Conservation (phyloP, 1,139 yeast species). For the Torulaspora globosa region DNA sequence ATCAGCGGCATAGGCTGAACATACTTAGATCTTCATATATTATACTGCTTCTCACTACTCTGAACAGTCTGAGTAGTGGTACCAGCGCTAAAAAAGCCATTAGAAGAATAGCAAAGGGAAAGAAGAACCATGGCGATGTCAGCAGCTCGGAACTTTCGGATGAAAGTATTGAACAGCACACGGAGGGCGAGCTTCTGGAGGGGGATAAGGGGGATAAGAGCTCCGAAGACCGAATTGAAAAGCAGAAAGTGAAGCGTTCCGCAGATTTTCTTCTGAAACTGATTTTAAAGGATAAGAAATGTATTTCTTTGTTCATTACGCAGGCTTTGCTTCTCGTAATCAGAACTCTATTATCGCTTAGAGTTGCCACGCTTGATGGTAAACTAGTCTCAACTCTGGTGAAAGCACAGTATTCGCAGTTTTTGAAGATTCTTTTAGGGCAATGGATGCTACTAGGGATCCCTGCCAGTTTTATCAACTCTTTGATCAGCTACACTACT, state of each 20-base stretch:
- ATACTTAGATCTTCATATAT: conserved; percentile 33
- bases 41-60: conserved; percentile 26
- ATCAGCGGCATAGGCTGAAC: conserved; percentile 29
- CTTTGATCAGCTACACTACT: conserved; percentile 68
- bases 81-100: conserved; percentile 13
- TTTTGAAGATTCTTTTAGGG: conserved; percentile 54
- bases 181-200: conserved; percentile 3
- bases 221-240: neutral
- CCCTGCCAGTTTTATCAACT: conserved; percentile 80
- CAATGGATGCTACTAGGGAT: conserved; percentile 84
- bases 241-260: conserved; percentile 11
- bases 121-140: conserved; percentile 9
- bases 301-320: conserved; percentile 40
- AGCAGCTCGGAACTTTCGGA: conserved; percentile 9
- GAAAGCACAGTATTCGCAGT: conserved; percentile 60
- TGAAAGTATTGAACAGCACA: conserved; percentile 9
- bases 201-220: conserved; percentile 6
- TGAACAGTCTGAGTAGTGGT: conserved; percentile 21
- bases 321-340: conserved; percentile 62
- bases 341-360: conserved; percentile 72
- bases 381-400: conserved; percentile 77
- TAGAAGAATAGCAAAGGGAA: conserved; percentile 9
- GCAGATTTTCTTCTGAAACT: conserved; percentile 27
- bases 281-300: conserved; percentile 31
- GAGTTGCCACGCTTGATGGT: conserved; percentile 87